Conservation (phyloP, 345 rosid genomes). For the Pistacia vera region DNA sequence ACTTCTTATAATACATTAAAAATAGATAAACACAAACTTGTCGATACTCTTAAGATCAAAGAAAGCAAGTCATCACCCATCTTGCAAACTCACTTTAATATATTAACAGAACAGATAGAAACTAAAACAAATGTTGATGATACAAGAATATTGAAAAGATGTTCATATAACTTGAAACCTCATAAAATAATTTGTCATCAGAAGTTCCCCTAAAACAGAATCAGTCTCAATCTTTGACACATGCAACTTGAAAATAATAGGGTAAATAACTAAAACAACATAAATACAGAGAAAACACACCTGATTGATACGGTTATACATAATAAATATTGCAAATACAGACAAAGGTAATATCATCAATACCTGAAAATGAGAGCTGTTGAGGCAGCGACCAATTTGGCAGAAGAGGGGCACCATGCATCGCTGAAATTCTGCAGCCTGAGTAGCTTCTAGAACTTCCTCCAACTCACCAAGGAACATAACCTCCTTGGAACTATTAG, state of each 20-base stretch:
- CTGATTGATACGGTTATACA: neutral
- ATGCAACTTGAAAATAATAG: neutral
- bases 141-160: neutral
- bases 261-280: neutral
- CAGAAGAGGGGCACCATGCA: conserved; percentile 74
- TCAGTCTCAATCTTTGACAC: neutral
- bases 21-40: neutral
- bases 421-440: conserved; percentile 77
- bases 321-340: neutral
- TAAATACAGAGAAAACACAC: neutral
- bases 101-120: neutral
- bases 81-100: neutral
- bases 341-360: neutral
- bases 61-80: neutral
- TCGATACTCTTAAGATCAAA: neutral
- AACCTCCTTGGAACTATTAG: conserved; percentile 78
- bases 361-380: conserved; percentile 88
- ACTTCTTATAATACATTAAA: neutral
- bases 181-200: neutral
- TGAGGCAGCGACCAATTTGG: conserved; percentile 63
- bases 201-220: neutral
- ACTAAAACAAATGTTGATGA: neutral
- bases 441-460: conserved; percentile 82
- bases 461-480: conserved; percentile 87
- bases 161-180: neutral